These are phyloP conservation scores for Trametes pubescens DNA, from an alignment of 1,284 basidiomycete species.

Conservation along the genomic window DNA sequence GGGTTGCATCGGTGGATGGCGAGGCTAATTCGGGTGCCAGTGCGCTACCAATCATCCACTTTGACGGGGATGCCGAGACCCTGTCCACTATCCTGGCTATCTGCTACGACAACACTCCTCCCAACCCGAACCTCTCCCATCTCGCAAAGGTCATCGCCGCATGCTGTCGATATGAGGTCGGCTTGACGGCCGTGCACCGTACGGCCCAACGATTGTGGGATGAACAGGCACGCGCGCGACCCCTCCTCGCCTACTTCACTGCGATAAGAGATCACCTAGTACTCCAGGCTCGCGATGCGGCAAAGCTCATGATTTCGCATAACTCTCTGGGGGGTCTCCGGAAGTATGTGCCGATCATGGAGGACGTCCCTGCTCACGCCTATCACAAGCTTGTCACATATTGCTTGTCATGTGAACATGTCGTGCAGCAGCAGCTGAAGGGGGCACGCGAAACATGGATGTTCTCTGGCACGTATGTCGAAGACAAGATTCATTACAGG, in stretches of 20 bases:
- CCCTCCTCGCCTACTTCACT: constrained; percentile 7
- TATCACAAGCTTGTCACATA: constrained; percentile 6
- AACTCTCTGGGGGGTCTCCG: not conserved
- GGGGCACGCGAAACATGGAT: not conserved
- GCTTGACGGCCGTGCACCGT: not conserved
- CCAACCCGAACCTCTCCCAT: not conserved
- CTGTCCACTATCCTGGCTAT: constrained; percentile 27
- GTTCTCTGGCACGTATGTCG: too few species aligned
- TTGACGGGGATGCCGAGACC: constrained; percentile 20
- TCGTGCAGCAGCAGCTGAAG: not conserved
- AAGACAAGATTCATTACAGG: too few species aligned
- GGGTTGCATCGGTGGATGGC: too few species aligned
- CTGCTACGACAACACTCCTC: constrained; percentile 25
- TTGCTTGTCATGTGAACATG: not conserved
- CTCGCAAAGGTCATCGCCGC: constrained; percentile 5
- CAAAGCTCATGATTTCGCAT: not conserved
- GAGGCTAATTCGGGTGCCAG: too few species aligned
- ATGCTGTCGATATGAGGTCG: not conserved
- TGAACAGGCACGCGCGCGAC: not conserved
- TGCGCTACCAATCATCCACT: constrained; percentile 18
- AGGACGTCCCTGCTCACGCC: constrained; percentile 12
- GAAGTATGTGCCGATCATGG: constrained; percentile 13
- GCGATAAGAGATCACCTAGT: not conserved
- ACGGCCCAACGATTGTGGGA: constrained; percentile 2
- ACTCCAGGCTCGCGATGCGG: not conserved